A percentile compares a stretch with the other conserved stretches of the same genome.
Evolutionary conservation across 805 yeast species (phyloP).

Genomic region (Lachancea cidri): DNA sequence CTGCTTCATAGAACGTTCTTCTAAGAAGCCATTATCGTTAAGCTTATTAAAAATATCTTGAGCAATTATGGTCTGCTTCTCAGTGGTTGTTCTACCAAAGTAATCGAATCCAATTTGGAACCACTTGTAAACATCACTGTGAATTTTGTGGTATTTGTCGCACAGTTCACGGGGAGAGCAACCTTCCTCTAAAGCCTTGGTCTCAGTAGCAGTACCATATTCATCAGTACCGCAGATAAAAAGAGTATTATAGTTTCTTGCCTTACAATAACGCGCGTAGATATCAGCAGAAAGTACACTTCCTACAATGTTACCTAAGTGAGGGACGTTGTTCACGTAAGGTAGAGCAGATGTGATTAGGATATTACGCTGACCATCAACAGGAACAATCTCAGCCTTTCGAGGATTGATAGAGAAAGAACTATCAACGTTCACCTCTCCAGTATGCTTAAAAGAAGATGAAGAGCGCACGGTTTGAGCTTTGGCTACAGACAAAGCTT

Average conservation of each 20-base stretch:
- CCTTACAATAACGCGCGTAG: conserved; percentile 82
- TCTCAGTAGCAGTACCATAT: conserved; percentile 99
- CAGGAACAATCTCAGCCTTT: conserved; percentile 52
- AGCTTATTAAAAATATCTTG: conserved; percentile 84
- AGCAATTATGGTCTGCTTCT: conserved; percentile 86
- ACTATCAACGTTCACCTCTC: conserved; percentile 28
- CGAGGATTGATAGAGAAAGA: conserved; percentile 25
- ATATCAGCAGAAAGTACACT: conserved; percentile 93
- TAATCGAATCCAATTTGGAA: conserved; percentile 90
- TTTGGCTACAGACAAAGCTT: conserved; percentile 44
- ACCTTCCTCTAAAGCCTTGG: conserved; percentile 92
- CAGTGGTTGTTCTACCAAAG: conserved; percentile 95
- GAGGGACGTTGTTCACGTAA: conserved; percentile 97
- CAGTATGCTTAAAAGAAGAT: conserved; percentile 37
- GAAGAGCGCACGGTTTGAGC: conserved; percentile 31
- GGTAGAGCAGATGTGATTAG: conserved; percentile 95
- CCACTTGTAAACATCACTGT: conserved; percentile 92
- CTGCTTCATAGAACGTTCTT: conserved; percentile 85
- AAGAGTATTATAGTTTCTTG: conserved; percentile 80
- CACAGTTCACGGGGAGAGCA: conserved; percentile 85
- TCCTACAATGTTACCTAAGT: conserved; percentile 94
- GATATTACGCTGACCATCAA: conserved; percentile 67
- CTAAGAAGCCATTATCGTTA: conserved; percentile 70
- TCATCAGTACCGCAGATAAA: conserved; percentile 97
- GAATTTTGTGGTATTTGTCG: conserved; percentile 83